These are phyloP conservation scores for Xylaria bambusicola DNA, from an alignment of 495 filamentous ascomycete species.

Conservation along the genomic window DNA sequence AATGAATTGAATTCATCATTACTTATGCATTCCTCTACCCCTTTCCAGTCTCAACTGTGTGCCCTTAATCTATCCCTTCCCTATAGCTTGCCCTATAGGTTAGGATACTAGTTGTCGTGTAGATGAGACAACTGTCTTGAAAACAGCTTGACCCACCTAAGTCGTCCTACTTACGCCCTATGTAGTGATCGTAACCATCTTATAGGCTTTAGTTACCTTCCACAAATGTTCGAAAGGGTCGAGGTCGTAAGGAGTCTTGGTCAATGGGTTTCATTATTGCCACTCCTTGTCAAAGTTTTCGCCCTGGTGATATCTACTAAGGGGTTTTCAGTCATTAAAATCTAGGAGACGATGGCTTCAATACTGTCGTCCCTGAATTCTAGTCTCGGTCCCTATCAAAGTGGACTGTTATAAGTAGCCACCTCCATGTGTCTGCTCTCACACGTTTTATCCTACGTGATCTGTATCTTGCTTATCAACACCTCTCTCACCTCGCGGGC, in stretches of 20 bases:
- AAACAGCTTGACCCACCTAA: neutral
- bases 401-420: neutral
- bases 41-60: neutral
- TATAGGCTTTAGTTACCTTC: too few relatives aligned
- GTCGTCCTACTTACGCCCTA: neutral
- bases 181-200: too few relatives aligned
- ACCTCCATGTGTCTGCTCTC: neutral
- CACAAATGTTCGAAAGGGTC: neutral
- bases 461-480: neutral
- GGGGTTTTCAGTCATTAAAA: neutral
- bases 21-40: conserved; percentile 13
- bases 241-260: neutral
- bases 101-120: neutral
- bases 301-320: neutral
- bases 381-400: conserved; percentile 3
- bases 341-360: neutral
- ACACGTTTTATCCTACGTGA: neutral
- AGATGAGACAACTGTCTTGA: conserved; percentile 3
- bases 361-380: neutral
- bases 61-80: neutral
- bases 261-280: neutral
- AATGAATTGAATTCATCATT: conserved; percentile 15
- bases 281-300: neutral
- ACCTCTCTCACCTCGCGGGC: neutral
- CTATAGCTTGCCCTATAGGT: too few relatives aligned